Conservation (phyloP, 2,329 filamentous ascomycete species). For the Penicillium expansum region DNA sequence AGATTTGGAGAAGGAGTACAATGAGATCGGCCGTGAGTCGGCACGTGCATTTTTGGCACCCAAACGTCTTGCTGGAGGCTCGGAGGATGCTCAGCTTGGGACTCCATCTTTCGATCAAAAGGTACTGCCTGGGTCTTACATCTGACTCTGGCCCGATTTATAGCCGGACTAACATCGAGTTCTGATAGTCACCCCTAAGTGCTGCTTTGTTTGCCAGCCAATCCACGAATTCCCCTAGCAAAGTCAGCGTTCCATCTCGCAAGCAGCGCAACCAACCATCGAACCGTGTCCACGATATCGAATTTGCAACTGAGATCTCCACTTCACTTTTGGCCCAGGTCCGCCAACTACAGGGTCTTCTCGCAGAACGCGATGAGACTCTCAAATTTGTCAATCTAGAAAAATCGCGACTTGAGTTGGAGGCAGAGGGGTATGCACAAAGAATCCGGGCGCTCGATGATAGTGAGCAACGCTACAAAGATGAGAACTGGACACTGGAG, state of each 20-base stretch:
- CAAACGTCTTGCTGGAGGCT: slow-evolving; percentile 71
- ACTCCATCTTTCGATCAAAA: slow-evolving; percentile 49
- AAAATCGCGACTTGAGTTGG: slow-evolving; percentile 75
- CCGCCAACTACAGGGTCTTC: slow-evolving; percentile 77
- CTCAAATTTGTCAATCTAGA: slow-evolving; percentile 72
- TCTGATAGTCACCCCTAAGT: slow-evolving; percentile 62
- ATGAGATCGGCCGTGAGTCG: slow-evolving; percentile 86
- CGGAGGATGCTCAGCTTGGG: slow-evolving; percentile 52
- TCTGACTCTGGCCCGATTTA: background rate
- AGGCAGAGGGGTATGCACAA: slow-evolving; percentile 74
- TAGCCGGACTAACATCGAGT: slow-evolving; percentile 9
- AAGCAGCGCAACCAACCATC: slow-evolving; percentile 87
- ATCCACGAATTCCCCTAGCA: slow-evolving; percentile 81
- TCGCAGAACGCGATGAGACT: slow-evolving; percentile 84
- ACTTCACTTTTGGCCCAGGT: slow-evolving; percentile 93
- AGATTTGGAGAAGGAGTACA: slow-evolving; percentile 91
- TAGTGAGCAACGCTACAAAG: slow-evolving; percentile 93
- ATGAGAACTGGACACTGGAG: slow-evolving; percentile 97
- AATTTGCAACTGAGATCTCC: slow-evolving; percentile 97
- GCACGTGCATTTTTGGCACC: slow-evolving; percentile 84
- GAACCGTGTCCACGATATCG: slow-evolving; percentile 89
- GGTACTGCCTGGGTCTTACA: slow-evolving; percentile 32
- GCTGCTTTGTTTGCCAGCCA: slow-evolving; percentile 80
- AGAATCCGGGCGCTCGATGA: slow-evolving; percentile 82
- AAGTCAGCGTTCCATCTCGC: slow-evolving; percentile 80